Evolutionary conservation across 257 asterid genomes (phyloP).

Genomic region (Gentiana dahurica): DNA sequence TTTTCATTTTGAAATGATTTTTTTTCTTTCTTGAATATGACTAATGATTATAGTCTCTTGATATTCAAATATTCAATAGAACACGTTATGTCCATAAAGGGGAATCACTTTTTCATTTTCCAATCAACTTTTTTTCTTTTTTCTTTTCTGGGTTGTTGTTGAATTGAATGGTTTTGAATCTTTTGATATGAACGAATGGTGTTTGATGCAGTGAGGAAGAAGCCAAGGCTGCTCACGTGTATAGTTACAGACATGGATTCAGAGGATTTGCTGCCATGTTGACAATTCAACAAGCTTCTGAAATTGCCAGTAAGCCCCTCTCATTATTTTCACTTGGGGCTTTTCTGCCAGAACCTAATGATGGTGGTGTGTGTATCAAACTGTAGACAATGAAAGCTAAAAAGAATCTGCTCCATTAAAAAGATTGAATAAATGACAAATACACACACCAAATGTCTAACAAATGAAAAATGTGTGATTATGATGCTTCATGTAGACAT

Average conservation of each 20-base stretch:
- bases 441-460: neutral
- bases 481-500: no score
- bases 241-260: conserved; percentile 81
- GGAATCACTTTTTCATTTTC: neutral
- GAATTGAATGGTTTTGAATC: conserved; percentile 7
- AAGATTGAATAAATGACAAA: conserved; percentile 1
- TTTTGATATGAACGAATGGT: no score
- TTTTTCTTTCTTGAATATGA: neutral
- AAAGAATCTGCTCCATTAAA: no score
- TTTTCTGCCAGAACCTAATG: no score
- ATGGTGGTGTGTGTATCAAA: no score
- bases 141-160: neutral
- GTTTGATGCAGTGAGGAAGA: conserved; percentile 47
- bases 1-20: neutral
- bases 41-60: no score
- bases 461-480: no score
- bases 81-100: no score
- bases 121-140: conserved; percentile 1
- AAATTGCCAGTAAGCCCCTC: conserved; percentile 48
- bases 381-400: no score
- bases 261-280: conserved; percentile 96
- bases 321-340: neutral
- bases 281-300: conserved; percentile 71
- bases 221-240: conserved; percentile 78
- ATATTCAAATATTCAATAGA: no score